Evolutionary conservation across 2,329 filamentous ascomycete species (phyloP), one percentile per base, ranked within the genome.

Genomic region (Alternaria dauci): DNA sequence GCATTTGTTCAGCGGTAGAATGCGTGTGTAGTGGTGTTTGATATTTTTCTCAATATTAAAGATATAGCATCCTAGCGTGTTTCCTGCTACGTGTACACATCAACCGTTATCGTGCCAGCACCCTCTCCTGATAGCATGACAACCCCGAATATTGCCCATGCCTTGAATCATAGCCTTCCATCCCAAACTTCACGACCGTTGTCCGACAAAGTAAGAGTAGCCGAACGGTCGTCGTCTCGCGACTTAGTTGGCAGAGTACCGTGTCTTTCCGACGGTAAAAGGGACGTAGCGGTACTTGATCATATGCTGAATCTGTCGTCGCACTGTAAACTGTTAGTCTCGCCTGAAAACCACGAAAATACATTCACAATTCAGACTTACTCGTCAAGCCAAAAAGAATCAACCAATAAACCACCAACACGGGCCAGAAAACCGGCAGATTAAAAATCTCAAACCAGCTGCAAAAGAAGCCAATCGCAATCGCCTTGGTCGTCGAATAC

Each of bases 261-360:
- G 72, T 59, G 75, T 77, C 87, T 97, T 97, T 80, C 94, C 94
- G 68, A 96, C 88, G 41, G 92, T 90, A 83, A 97, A 97, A 41
- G 94, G 93, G 30, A 97, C 93, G 78, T 97, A 99, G 82, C 94
- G 92, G 85, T 98, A 99, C 85, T 98, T 99, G 87, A 99, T 94
- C 95, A 99, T 99, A 83, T 98, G 95, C 84, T 99, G 95, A 72
- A 99, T 99, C 83, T 99, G 95, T 85, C 95, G 92, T 81, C 95
- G 89, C 95, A 99, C 93, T 96, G 71, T 30, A 20, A 25, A 28
- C 14, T 14, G 34, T 65, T 53, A 64, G 62, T 34, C 28, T 42
- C 0, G 12, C 20, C 32, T 12, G 16, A 16, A 16, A 5, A 12
- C 16, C 32, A 1, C 16, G 2, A 12, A 11, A 11, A 30, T 11